These are phyloP conservation scores for Hamamelis virginiana DNA, from an alignment of 164 flowering plant species.

Conservation along the genomic window DNA sequence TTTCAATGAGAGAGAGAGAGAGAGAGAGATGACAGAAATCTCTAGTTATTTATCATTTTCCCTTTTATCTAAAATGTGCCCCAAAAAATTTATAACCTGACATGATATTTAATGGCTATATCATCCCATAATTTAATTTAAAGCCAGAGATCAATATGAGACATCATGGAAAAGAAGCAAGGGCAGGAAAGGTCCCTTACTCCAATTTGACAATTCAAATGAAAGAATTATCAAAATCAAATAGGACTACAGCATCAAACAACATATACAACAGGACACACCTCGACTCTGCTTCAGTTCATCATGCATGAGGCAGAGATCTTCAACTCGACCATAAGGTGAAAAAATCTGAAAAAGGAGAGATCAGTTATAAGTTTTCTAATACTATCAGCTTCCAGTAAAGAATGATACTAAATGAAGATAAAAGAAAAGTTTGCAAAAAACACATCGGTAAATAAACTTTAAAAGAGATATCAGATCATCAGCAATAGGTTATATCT, in stretches of 20 bases:
- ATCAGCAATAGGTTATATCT: no score
- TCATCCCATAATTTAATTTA: not conserved
- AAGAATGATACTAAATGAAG: not conserved
- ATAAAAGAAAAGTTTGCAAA: not conserved
- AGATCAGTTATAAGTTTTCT: not conserved
- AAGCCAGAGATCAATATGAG: slow-evolving; percentile 3
- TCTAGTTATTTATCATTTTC: not conserved
- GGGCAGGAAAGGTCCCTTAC: not conserved
- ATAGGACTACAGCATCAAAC: not conserved
- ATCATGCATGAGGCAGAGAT: slow-evolving; percentile 97
- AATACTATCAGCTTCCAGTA: not conserved
- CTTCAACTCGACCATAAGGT: slow-evolving; percentile 90
- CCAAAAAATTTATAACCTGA: not conserved
- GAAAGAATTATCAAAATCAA: not conserved
- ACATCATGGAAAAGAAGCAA: not conserved
- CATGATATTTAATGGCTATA: not conserved
- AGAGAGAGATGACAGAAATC: not conserved
- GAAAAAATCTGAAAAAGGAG: slow-evolving; percentile 71
- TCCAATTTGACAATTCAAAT: not conserved
- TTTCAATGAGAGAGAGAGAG: no score
- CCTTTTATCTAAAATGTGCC: not conserved
- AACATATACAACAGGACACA: slow-evolving; percentile 26
- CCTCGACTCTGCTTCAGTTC: slow-evolving; percentile 90
- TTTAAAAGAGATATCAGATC: no score
- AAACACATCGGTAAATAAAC: not conserved